These are phyloP conservation scores for Ophiocordyceps camponoti-saundersi DNA, from an alignment of 2,329 filamentous ascomycete species.

Conservation along the genomic window DNA sequence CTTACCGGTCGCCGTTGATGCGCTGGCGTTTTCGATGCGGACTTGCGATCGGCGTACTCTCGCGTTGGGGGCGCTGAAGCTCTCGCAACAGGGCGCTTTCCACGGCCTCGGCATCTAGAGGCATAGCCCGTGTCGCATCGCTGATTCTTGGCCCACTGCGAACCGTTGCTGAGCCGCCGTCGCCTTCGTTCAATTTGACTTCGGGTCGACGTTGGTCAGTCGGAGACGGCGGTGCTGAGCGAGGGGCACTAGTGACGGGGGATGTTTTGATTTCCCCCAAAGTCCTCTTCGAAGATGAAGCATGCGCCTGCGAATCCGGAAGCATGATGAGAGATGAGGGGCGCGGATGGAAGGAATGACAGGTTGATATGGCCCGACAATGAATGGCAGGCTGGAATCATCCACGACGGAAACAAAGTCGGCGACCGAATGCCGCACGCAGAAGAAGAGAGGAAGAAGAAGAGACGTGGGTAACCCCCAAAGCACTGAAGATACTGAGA, in stretches of 20 bases:
- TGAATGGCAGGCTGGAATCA: background rate
- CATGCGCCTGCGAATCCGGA: background rate
- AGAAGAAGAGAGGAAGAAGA: background rate
- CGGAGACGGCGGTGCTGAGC: slow-evolving; percentile 26
- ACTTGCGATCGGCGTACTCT: slow-evolving; percentile 34
- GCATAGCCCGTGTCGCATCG: slow-evolving; percentile 17
- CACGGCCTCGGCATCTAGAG: slow-evolving; percentile 30
- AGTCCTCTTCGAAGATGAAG: slow-evolving; percentile 12
- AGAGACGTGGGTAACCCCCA: background rate
- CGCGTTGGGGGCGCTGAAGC: slow-evolving; percentile 30
- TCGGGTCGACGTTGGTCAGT: slow-evolving; percentile 26
- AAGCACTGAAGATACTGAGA: background rate
- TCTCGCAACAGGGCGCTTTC: slow-evolving; percentile 34
- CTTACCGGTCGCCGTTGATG: slow-evolving; percentile 44
- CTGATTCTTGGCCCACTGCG: slow-evolving; percentile 18
- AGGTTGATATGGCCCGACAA: background rate
- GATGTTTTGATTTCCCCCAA: slow-evolving; percentile 15
- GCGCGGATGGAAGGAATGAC: background rate
- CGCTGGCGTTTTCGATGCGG: slow-evolving; percentile 42
- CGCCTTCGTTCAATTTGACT: slow-evolving; percentile 20
- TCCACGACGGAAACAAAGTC: background rate
- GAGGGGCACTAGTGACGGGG: slow-evolving; percentile 15
- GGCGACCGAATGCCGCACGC: background rate
- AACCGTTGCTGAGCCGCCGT: slow-evolving; percentile 12
- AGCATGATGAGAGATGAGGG: background rate